Base-by-base conservation (phyloP, 371 early-diverging fungal genomes). In the Basidiobolus meristosporus region DNA sequence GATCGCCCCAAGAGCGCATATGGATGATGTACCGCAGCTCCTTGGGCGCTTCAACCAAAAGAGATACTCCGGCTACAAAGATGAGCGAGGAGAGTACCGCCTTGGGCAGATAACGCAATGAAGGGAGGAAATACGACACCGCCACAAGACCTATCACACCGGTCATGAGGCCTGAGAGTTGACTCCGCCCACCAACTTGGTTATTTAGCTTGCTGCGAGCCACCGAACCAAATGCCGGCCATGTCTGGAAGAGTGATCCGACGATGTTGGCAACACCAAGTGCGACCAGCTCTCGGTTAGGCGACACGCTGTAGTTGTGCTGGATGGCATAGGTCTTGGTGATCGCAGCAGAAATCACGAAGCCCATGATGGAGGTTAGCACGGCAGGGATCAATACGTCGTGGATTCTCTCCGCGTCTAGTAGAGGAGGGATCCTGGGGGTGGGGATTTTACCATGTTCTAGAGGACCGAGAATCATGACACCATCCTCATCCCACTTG, bases 271-370 rank as follows among this genome's bases (percentile, higher is more conserved):
- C 70, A 7, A 73, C 58, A 17, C 96, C 96, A 32, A 92, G 50
- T 3, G 93, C 96, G n/a, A 95, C 91, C 35, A 92, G 68, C 58
- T 95, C 96, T 22, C 93, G 79, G 54, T 95, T 92, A 10, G 90
- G 81, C 7, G 84, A 83, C 18, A 90, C 82, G 1, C 81, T 59
- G 48, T 92, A 91, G 52, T 85, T 77, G 60, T 90, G 76, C 41
- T 75, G 67, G 36, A 70, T 73, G 0, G 90, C 84, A 48, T 85
- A 92, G 10, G 82, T 82, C 52, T 92, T 87, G n/a, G 87, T 77
- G 23, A 87, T 79, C 12, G 80, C 88, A 42, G 91, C 77, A 3
- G 84, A 79, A 57, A 93, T 93, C 14, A 96, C 90, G 53, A 96
- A 91, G 1, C 96, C 96, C 50, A 93, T 82, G 48, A 90, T 69